Evolutionary conservation across 2,329 filamentous ascomycete species (phyloP).

Genomic region (Thelonectria rubi): DNA sequence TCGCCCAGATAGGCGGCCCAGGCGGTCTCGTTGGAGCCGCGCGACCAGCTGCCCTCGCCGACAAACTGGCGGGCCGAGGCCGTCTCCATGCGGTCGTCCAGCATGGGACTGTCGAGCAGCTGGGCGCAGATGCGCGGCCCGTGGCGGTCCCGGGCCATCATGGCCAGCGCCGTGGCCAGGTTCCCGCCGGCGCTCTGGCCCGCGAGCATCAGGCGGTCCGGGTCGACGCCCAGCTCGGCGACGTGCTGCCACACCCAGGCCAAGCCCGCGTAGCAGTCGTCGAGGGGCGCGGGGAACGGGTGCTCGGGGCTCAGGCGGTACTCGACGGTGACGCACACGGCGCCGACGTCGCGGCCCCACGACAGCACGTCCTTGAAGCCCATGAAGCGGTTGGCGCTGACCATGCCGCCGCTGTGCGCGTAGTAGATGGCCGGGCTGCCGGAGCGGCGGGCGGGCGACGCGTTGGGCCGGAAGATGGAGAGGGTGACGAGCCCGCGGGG

Average conservation of each 20-base stretch:
- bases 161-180: constrained; percentile 49
- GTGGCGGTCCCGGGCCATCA: constrained; percentile 49
- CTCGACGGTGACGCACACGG: constrained; percentile 39
- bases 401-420: constrained; percentile 37
- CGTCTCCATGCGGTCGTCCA: constrained; percentile 54
- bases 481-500: constrained; percentile 31
- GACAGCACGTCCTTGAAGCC: constrained; percentile 32
- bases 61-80: constrained; percentile 46
- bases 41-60: constrained; percentile 48
- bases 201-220: constrained; percentile 49
- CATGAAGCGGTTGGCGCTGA: constrained; percentile 38
- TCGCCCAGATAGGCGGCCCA: constrained; percentile 54
- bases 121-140: constrained; percentile 49
- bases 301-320: constrained; percentile 42
- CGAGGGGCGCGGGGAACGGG: constrained; percentile 32
- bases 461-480: constrained; percentile 34
- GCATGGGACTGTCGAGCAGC: constrained; percentile 57
- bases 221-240: constrained; percentile 52
- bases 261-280: constrained; percentile 44
- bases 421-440: constrained; percentile 34
- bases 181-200: constrained; percentile 56
- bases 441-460: neutral
- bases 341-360: constrained; percentile 28
- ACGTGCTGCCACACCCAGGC: constrained; percentile 51
- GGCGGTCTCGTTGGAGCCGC: constrained; percentile 50